These are phyloP conservation scores for Nicotiana undulata DNA, from an alignment of 257 asterid genomes.

Conservation along the genomic window DNA sequence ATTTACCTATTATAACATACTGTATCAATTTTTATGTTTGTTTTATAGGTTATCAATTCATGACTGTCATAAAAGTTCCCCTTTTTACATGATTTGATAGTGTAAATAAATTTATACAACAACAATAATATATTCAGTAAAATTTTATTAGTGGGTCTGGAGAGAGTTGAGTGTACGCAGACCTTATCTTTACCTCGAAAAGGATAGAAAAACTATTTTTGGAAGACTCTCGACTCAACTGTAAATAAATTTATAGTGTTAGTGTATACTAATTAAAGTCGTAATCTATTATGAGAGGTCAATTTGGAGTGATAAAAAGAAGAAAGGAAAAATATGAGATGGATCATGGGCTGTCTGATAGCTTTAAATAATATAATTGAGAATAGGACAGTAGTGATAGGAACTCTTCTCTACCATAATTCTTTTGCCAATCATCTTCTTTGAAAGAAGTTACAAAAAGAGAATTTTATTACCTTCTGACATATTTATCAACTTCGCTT, in stretches of 20 bases:
- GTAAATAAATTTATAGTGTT: no score
- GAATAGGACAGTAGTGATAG: slow-evolving; percentile 18
- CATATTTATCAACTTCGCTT: slow-evolving; percentile 24
- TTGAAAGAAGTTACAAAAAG: slow-evolving; percentile 28
- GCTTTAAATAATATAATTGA: slow-evolving; percentile 50
- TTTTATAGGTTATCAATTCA: not conserved
- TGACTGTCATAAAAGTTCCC: not conserved
- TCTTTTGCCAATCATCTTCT: slow-evolving; percentile 19
- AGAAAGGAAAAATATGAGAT: slow-evolving; percentile 1
- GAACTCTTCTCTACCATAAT: not conserved
- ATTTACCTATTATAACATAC: not conserved
- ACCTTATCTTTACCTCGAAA: no score
- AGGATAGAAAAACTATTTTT: no score
- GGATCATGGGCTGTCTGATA: slow-evolving; percentile 43
- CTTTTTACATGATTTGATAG: not conserved
- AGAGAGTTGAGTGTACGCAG: no score
- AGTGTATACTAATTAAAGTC: not conserved
- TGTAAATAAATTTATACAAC: not conserved
- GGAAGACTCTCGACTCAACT: no score
- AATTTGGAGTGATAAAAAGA: not conserved
- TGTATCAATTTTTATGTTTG: no score
- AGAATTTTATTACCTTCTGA: slow-evolving; percentile 22
- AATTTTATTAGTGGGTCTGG: no score
- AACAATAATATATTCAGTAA: no score
- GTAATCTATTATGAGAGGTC: not conserved